Percentiles rank a stretch among this genome's conserved stretches.
phyloP scores from a whole-genome alignment of 208 protist species.

The Wallacemonas rigidus region DNA sequence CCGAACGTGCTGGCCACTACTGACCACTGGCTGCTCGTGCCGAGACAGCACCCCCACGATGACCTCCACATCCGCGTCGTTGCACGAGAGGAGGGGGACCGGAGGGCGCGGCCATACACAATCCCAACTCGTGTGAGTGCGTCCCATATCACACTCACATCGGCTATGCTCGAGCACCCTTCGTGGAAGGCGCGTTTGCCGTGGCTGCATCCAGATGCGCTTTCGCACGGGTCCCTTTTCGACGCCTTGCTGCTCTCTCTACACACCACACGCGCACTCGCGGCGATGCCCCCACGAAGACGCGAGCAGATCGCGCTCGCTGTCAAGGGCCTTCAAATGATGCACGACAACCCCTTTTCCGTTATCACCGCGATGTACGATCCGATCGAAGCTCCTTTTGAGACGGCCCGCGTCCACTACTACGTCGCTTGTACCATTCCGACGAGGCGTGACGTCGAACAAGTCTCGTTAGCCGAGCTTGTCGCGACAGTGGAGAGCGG shows the following conservation, averaged over 20 bases:
- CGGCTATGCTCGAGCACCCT: neutral
- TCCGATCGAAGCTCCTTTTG: neutral
- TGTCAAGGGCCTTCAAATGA: constrained; percentile 1
- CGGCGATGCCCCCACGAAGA: constrained; percentile 7
- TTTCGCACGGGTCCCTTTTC: constrained; percentile 43
- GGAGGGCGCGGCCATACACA: constrained; percentile 28
- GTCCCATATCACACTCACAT: constrained; percentile 19
- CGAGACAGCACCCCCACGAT: constrained; percentile 45
- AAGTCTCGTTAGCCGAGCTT: constrained; percentile 16
- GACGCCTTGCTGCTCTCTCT: constrained; percentile 52
- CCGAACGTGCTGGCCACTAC: constrained; percentile 20
- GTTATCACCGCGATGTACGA: neutral
- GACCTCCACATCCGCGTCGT: constrained; percentile 55
- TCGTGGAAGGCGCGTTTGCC: constrained; percentile 25
- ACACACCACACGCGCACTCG: constrained; percentile 19
- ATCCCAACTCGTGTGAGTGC: constrained; percentile 24
- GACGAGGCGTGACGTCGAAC: constrained; percentile 17
- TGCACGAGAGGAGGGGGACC: constrained; percentile 27
- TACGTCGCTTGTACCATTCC: constrained; percentile 11
- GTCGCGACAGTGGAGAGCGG: constrained; percentile 22
- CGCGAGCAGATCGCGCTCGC: neutral
- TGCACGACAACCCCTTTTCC: constrained; percentile 1
- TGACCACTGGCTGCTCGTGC: constrained; percentile 35
- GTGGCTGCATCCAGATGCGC: constrained; percentile 26
- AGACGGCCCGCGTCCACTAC: neutral